Evolutionary conservation across 1,284 basidiomycete species (phyloP), one percentile per base, ranked within the genome.

Genomic region (Cutaneotrichosporon sp.): DNA sequence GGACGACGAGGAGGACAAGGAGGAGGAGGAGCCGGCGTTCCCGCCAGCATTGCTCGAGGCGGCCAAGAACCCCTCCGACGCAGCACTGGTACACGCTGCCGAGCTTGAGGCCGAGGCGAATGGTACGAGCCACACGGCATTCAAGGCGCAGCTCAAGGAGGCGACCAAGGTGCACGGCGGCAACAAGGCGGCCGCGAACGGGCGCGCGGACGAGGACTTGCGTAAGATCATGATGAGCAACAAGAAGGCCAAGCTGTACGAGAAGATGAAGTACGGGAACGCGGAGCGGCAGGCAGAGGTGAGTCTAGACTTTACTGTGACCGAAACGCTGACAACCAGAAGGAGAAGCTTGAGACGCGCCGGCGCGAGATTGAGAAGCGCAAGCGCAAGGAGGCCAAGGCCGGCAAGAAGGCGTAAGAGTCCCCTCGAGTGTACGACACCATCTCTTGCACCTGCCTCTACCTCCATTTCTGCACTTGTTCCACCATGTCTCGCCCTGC

Each of bases 151-250:
- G 82, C 86, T 92, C 63, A 85, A 85, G 75, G 89, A 89, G 78
- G 85, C 87, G 26, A 75, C 82, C 73, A 89, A 86, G 82, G 85
- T 70, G 22, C 69, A 86, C 75, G 76, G 77, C 40, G 52, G 61
- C 30, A 60, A 62, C 62, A 69, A 64, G 64, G 67, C 51, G 47
- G 70, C 70, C 61, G 70, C 67, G 34, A 68, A 73, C 65, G 65
- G 69, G 61, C 69, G 82, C 76, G 71, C 81, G 16, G 93, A 97
- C 77, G 85, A 89, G 77, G 90, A 96, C 75, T 92, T 97, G 89
- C 91, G 93, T 81, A 97, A 96, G 85, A 97, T 97, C 88, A 87
- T 99, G 87, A 89, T 99, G 88, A 96, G 91, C 82, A 97, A 95
- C 83, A 95, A 91, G 83, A 91, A 97, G 82, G 87, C 89, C 73